These are phyloP conservation scores for Zymoseptoria tritici DNA, from an alignment of 2,329 filamentous ascomycete species.

Conservation along the genomic window DNA sequence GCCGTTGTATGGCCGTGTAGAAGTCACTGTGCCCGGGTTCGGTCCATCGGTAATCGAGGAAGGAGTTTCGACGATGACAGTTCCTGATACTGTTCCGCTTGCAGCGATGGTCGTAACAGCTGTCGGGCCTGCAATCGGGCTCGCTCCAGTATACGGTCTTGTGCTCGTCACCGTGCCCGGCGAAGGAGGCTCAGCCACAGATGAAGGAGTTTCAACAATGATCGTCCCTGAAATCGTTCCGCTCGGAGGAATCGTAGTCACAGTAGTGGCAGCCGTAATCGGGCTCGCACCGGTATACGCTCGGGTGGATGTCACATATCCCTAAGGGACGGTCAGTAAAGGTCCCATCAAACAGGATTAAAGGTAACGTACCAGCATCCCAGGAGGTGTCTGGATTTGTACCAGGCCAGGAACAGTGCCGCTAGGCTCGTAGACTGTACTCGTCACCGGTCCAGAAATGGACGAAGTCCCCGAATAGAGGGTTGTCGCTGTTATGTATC, in stretches of 20 bases:
- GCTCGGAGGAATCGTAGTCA: neutral
- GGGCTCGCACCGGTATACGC: neutral
- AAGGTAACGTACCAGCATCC: neutral
- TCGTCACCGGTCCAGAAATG: conserved; percentile 7
- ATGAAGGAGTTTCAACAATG: neutral
- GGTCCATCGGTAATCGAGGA: neutral
- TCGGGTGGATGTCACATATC: neutral
- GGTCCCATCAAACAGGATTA: neutral
- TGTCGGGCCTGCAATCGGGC: neutral
- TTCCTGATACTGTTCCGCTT: neutral
- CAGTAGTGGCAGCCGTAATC: neutral
- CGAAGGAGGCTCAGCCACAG: neutral
- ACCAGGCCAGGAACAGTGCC: conserved; percentile 8
- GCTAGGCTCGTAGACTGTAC: conserved; percentile 3
- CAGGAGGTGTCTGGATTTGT: conserved; percentile 5
- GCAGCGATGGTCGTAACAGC: neutral
- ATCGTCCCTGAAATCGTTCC: neutral
- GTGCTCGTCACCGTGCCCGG: neutral
- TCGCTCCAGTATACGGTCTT: neutral
- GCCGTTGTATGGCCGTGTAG: neutral
- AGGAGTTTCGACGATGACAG: conserved; percentile 3
- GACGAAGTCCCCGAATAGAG: conserved; percentile 3
- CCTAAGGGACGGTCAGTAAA: neutral
- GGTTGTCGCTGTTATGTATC: neutral
- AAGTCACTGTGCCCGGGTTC: neutral